Evolutionary conservation across 352 stramenopile species (phyloP).

Genomic region (Phytophthora crassamura): DNA sequence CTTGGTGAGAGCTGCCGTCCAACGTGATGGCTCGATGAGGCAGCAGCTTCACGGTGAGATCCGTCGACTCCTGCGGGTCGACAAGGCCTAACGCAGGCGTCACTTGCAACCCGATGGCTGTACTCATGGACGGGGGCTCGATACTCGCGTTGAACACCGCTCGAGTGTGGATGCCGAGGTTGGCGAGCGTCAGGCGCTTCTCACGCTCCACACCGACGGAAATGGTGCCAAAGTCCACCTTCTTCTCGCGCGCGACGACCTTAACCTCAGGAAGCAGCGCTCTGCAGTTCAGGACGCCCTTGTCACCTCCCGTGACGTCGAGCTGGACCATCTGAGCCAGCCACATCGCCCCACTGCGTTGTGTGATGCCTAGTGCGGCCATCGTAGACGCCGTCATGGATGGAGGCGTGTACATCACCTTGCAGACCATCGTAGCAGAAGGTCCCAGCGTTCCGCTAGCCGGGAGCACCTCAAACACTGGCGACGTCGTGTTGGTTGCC

Average conservation of each 20-base stretch:
- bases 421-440: slow-evolving; percentile 44
- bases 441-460: slow-evolving; percentile 46
- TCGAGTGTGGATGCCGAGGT: slow-evolving; percentile 31
- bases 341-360: slow-evolving; percentile 31
- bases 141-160: slow-evolving; percentile 69
- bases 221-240: slow-evolving; percentile 83
- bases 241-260: slow-evolving; percentile 68
- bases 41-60: slow-evolving; percentile 61
- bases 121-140: slow-evolving; percentile 48
- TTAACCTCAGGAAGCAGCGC: slow-evolving; percentile 64
- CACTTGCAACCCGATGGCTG: slow-evolving; percentile 53
- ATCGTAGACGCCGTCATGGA: slow-evolving; percentile 5
- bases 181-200: slow-evolving; percentile 58
- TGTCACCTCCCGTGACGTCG: slow-evolving; percentile 61
- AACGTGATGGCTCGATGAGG: slow-evolving; percentile 60
- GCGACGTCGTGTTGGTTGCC: slow-evolving; percentile 2
- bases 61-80: slow-evolving; percentile 54
- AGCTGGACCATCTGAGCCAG: slow-evolving; percentile 59
- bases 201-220: slow-evolving; percentile 78
- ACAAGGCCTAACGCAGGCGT: slow-evolving; percentile 50
- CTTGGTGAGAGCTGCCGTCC: slow-evolving; percentile 56
- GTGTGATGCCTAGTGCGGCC: slow-evolving; percentile 18
- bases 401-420: slow-evolving; percentile 66
- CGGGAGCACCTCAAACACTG: slow-evolving; percentile 64
- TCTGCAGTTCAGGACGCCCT: slow-evolving; percentile 51